Base-by-base conservation (phyloP, 768 basidiomycete genomes). In the Neoboletus magnificus region DNA sequence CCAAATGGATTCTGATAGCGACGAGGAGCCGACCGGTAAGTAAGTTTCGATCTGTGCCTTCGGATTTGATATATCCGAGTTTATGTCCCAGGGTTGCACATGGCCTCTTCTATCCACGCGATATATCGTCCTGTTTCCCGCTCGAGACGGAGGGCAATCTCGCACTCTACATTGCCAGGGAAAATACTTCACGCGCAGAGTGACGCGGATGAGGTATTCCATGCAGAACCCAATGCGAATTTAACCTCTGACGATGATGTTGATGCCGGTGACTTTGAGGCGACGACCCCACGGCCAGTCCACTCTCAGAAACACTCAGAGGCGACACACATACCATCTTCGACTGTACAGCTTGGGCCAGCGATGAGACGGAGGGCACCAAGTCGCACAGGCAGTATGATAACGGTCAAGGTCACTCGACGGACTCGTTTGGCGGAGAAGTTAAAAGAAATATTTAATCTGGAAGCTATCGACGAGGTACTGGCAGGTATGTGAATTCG, bases 21-120 rank as follows among this genome's bases (percentile, higher is more conserved):
- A 87, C 46, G 89, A 89, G 30, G 88, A 84, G 25, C 58, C 41
- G 30, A 43, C 49, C 30, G 77, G 76, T 61, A 70, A 70, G 70
- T 71, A 57, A n/a, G 5, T n/a, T 57, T 71, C 52, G 29, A 37
- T 40, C 11, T 27, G 20, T 43, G 5, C 15, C 23, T 42, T 37
- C 15, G 39, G 32, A 25, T 12, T 18, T 41, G 23, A 48, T 16
- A n/a, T 56, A 20, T 45, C 27, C 39, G 22, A 60, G 41, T 35
- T 42, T 40, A 59, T 50, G 43, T 39, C 42, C 16, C 48, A 83
- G 79, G 65, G 56, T 74, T 67, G 50, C 79, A 76, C 37, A 72
- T 93, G 51, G 84, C 92, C 2, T 93, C 92, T 25, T 93, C 92
- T 12, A 92, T 93, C 41, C 92, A 93, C 66, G 83, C 92, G 37